phyloP scores from a whole-genome alignment of 2,329 filamentous ascomycete genomes.

The Pseudogymnoascus sp. region DNA sequence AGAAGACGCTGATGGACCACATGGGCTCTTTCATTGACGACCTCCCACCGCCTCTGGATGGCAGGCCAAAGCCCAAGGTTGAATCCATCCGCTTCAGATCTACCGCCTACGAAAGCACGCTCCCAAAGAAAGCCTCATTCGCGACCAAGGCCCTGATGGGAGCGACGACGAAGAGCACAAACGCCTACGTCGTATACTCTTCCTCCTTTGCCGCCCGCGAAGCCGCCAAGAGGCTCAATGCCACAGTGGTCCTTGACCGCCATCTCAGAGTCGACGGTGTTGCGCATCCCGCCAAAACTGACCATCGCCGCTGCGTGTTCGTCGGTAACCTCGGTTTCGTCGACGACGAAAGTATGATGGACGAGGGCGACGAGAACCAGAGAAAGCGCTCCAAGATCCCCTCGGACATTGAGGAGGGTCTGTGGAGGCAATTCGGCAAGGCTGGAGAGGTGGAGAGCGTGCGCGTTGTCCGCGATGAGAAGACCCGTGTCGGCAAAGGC shows the following conservation, averaged over 20 bases:
- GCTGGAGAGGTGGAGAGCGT: constrained; percentile 86
- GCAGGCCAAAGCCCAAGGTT: constrained; percentile 58
- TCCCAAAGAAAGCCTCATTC: constrained; percentile 91
- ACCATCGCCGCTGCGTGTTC: constrained; percentile 87
- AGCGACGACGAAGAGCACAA: constrained; percentile 83
- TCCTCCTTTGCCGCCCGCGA: constrained; percentile 67
- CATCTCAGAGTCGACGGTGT: constrained; percentile 89
- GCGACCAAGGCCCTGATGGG: constrained; percentile 88
- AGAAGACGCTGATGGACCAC: constrained; percentile 70
- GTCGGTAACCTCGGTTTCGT: constrained; percentile 95
- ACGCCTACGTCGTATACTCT: constrained; percentile 88
- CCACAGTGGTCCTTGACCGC: constrained; percentile 72
- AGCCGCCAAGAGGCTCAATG: constrained; percentile 73
- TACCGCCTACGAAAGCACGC: constrained; percentile 68
- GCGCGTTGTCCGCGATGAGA: constrained; percentile 79
- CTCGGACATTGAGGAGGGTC: constrained; percentile 84
- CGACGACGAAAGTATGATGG: constrained; percentile 73
- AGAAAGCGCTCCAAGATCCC: constrained; percentile 70
- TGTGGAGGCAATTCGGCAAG: constrained; percentile 74
- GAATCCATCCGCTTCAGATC: constrained; percentile 93
- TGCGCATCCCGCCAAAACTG: constrained; percentile 74
- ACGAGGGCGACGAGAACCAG: constrained; percentile 57
- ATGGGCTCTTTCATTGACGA: constrained; percentile 66
- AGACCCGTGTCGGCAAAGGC: constrained; percentile 90
- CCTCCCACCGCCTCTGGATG: constrained; percentile 38